Conservation (phyloP, 1,139 yeast species). For the Williopsis jadinii region DNA sequence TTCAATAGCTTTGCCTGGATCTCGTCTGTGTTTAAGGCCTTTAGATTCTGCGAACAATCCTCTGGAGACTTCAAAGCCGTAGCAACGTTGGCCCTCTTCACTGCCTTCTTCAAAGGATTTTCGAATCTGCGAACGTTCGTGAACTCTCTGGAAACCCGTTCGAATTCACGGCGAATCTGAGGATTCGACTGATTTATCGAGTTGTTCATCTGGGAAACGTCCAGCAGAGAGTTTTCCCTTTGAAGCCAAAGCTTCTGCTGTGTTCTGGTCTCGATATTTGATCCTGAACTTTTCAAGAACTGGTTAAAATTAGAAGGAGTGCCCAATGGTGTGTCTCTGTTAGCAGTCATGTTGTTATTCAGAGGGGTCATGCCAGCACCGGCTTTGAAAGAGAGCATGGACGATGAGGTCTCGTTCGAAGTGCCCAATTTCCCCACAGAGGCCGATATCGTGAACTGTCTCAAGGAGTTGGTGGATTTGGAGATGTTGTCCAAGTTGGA, state of each 20-base stretch:
- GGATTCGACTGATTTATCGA: slow-evolving; percentile 29
- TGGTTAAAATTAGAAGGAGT: slow-evolving; percentile 29
- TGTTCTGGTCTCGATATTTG: slow-evolving; percentile 57
- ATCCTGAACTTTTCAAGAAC: slow-evolving; percentile 27
- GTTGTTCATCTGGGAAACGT: slow-evolving; percentile 26
- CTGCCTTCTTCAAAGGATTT: slow-evolving; percentile 62
- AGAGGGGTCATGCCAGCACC: slow-evolving; percentile 3
- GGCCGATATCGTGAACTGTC: slow-evolving; percentile 19
- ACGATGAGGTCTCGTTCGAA: slow-evolving; percentile 14
- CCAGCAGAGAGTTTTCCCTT: slow-evolving; percentile 65
- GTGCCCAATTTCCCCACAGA: not conserved
- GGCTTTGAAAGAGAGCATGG: slow-evolving; percentile 17
- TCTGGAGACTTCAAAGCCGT: not conserved
- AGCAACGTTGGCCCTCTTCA: slow-evolving; percentile 34
- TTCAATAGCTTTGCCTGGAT: slow-evolving; percentile 17
- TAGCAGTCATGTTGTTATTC: not conserved
- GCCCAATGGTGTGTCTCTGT: slow-evolving; percentile 5
- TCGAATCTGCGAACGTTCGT: slow-evolving; percentile 59
- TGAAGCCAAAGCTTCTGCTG: slow-evolving; percentile 82
- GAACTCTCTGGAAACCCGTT: slow-evolving; percentile 67
- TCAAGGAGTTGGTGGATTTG: slow-evolving; percentile 18
- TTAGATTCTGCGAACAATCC: not conserved
- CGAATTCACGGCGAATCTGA: slow-evolving; percentile 69
- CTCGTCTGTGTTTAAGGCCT: slow-evolving; percentile 9
- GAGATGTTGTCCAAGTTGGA: slow-evolving; percentile 6